Percentiles rank a stretch among this genome's conserved stretches.
These are phyloP conservation scores for Arabidopsis arenosa DNA, from an alignment of 345 rosid species.

Conservation along the genomic window DNA sequence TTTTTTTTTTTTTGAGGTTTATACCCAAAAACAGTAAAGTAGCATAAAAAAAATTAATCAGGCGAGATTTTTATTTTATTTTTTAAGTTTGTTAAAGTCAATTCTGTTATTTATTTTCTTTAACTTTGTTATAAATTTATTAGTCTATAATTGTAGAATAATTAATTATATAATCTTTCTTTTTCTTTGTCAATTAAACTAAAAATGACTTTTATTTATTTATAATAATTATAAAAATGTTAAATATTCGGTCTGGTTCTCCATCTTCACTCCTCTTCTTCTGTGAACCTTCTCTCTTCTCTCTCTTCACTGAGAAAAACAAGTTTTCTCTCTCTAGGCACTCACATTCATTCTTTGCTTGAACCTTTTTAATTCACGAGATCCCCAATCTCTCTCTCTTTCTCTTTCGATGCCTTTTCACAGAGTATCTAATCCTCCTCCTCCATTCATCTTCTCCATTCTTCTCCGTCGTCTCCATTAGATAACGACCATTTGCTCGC, in stretches of 20 bases:
- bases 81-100: too few relatives aligned
- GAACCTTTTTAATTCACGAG: conserved; percentile 72
- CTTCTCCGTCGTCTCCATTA: conserved; percentile 36
- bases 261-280: conserved; percentile 45
- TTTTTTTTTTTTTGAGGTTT: neutral
- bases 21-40: neutral
- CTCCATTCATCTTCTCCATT: conserved; percentile 36
- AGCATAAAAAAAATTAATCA: neutral
- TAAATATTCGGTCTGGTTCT: conserved; percentile 37
- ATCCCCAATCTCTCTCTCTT: conserved; percentile 55
- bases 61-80: too few relatives aligned
- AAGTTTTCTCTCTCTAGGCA: conserved; percentile 44
- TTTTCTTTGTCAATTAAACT: too few relatives aligned
- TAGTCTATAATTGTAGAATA: too few relatives aligned
- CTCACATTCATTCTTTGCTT: conserved; percentile 74
- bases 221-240: neutral
- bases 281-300: conserved; percentile 50
- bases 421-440: conserved; percentile 34
- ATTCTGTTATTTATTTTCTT: too few relatives aligned
- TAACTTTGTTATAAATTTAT: too few relatives aligned
- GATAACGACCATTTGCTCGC: conserved; percentile 50
- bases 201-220: neutral
- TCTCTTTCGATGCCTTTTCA: conserved; percentile 20
- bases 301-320: neutral
- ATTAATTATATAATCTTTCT: too few relatives aligned